These are phyloP conservation scores for Cercospora sojina DNA, from an alignment of 2,329 filamentous ascomycete genomes.

Conservation along the genomic window DNA sequence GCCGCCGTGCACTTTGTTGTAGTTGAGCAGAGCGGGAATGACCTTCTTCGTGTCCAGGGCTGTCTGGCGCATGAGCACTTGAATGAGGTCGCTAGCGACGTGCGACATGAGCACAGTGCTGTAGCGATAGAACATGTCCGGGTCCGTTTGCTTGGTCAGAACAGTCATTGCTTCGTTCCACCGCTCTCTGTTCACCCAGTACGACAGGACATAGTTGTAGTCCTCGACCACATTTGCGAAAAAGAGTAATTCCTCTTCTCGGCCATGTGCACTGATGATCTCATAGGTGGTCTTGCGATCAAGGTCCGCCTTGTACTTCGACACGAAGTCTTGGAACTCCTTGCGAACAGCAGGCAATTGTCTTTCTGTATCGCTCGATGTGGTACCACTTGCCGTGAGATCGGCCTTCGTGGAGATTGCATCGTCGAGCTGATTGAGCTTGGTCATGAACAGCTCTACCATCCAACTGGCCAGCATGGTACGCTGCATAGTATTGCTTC, in stretches of 20 bases:
- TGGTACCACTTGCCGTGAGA: conserved; percentile 62
- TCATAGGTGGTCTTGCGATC: conserved; percentile 93
- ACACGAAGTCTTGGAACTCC: conserved; percentile 87
- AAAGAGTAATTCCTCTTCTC: conserved; percentile 87
- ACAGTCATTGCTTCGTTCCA: conserved; percentile 86
- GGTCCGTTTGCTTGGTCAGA: conserved; percentile 86
- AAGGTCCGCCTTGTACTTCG: conserved; percentile 79
- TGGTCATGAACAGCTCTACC: conserved; percentile 94
- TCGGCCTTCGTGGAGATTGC: conserved; percentile 88
- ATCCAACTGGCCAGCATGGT: conserved; percentile 96
- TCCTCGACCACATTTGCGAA: conserved; percentile 88
- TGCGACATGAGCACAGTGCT: conserved; percentile 96
- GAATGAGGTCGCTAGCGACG: conserved; percentile 79
- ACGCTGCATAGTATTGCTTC: conserved; percentile 82
- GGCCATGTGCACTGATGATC: conserved; percentile 89
- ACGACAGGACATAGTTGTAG: conserved; percentile 90
- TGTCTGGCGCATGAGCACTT: conserved; percentile 88
- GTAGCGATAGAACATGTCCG: conserved; percentile 93
- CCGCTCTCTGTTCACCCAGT: conserved; percentile 94
- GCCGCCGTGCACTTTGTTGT: conserved; percentile 68
- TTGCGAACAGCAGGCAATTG: conserved; percentile 68
- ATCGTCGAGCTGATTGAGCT: conserved; percentile 91
- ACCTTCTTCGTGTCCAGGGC: conserved; percentile 82
- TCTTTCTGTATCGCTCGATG: conserved; percentile 62
- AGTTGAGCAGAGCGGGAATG: conserved; percentile 90